Evolutionary conservation across 441 rosid genomes (phyloP).

Genomic region (Manihot esculenta): DNA sequence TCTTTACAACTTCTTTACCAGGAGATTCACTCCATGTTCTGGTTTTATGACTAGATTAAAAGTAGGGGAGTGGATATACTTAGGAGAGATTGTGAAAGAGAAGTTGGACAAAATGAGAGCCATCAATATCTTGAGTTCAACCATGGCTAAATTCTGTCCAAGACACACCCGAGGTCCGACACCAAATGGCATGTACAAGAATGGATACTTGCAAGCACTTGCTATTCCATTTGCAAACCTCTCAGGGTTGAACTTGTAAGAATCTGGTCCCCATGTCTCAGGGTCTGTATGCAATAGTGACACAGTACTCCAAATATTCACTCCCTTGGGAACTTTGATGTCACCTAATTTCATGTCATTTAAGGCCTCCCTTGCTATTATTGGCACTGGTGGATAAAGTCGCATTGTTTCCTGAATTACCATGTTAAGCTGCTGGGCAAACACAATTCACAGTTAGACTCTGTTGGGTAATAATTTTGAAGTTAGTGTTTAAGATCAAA

Average conservation of each 20-base stretch:
- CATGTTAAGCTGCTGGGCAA: conserved; percentile 54
- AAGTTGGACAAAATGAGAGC: no score
- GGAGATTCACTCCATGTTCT: conserved; percentile 52
- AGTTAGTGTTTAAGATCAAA: no score
- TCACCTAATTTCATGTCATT: conserved; percentile 51
- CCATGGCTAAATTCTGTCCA: no score
- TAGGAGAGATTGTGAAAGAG: no score
- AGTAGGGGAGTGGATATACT: no score
- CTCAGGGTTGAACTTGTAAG: conserved; percentile 50
- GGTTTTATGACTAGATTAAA: no score
- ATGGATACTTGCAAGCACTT: conserved; percentile 61
- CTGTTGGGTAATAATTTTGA: no score
- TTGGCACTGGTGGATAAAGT: conserved; percentile 64
- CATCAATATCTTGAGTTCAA: no score
- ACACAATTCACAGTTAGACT: not conserved
- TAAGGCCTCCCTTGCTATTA: conserved; percentile 68
- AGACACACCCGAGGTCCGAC: no score
- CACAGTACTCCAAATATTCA: conserved; percentile 54
- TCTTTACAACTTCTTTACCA: conserved; percentile 30
- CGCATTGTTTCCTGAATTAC: conserved; percentile 68
- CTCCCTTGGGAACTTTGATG: conserved; percentile 55
- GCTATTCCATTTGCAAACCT: conserved; percentile 63
- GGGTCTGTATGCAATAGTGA: no score
- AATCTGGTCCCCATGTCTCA: no score
- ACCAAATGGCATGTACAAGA: conserved; percentile 59